A percentile compares a stretch with the other conserved stretches of the same genome.
These are phyloP conservation scores for Ascochyta fabae DNA, from an alignment of 2,329 filamentous ascomycete species.

Conservation along the genomic window DNA sequence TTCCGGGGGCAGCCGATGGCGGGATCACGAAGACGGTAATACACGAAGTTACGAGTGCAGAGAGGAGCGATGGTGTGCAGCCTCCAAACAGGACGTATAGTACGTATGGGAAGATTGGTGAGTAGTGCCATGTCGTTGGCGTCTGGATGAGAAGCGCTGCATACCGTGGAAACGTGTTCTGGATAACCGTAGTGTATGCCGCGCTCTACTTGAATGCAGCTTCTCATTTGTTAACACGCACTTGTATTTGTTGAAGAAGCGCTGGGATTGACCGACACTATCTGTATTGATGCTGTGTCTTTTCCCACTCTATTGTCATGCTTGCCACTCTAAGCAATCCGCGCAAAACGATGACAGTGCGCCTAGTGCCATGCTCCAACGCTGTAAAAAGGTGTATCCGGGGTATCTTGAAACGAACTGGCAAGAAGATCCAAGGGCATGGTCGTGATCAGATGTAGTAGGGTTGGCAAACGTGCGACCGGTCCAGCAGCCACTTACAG, in stretches of 20 bases:
- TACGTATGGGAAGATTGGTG: conserved; percentile 13
- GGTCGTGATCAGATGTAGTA: not conserved
- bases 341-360: not conserved
- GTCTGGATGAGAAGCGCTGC: not conserved
- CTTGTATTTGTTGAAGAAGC: not conserved
- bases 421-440: not conserved
- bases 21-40: conserved; percentile 30
- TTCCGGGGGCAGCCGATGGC: conserved; percentile 16
- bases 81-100: conserved; percentile 3
- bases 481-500: not conserved
- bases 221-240: not conserved
- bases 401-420: conserved; percentile 12
- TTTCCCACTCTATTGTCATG: not conserved
- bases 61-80: conserved; percentile 3
- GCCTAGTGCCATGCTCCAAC: conserved; percentile 3
- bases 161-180: not conserved
- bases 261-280: not conserved
- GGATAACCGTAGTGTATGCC: not conserved
- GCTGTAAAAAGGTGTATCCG: not conserved
- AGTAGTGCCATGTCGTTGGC: not conserved
- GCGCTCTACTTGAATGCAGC: not conserved
- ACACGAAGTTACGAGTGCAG: conserved; percentile 27
- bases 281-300: not conserved
- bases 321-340: not conserved
- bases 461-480: not conserved